These are phyloP conservation scores for Elsinoe australis DNA, from an alignment of 2,329 filamentous ascomycete genomes.

Conservation along the genomic window DNA sequence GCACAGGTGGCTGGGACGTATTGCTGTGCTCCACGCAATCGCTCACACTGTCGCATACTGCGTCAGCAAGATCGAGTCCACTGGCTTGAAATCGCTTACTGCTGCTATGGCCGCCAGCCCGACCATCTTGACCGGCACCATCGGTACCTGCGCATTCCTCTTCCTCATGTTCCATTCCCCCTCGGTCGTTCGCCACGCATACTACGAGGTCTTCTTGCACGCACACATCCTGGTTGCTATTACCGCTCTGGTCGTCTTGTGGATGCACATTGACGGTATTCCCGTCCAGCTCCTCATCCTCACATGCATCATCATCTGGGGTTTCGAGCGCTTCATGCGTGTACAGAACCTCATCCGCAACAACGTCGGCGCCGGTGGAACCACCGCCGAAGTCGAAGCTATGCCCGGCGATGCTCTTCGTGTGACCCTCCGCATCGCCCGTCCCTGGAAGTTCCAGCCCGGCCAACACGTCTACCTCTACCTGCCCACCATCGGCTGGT, in stretches of 20 bases:
- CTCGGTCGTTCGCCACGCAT: constrained; percentile 65
- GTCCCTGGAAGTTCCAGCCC: constrained; percentile 67
- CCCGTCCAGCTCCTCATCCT: constrained; percentile 55
- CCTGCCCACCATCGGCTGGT: constrained; percentile 62
- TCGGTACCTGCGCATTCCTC: constrained; percentile 54
- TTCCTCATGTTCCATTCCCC: constrained; percentile 60
- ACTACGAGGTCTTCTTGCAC: constrained; percentile 70
- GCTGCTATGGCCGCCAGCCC: constrained; percentile 34
- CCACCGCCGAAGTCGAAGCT: constrained; percentile 62
- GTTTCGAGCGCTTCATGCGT: constrained; percentile 54
- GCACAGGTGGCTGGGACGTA: constrained; percentile 72
- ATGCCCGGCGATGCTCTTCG: constrained; percentile 68
- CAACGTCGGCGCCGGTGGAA: constrained; percentile 60
- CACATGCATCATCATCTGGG: constrained; percentile 60
- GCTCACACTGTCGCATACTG: constrained; percentile 58
- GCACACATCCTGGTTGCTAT: constrained; percentile 60
- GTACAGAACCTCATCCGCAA: constrained; percentile 54
- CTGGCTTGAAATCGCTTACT: constrained; percentile 45
- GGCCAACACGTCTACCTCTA: constrained; percentile 76
- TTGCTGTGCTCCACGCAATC: constrained; percentile 62
- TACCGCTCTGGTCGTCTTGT: constrained; percentile 55
- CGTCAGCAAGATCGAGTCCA: constrained; percentile 35
- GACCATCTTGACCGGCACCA: constrained; percentile 55
- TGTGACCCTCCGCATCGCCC: constrained; percentile 64
- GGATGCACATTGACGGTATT: constrained; percentile 54